phyloP scores from a whole-genome alignment of 2,329 filamentous ascomycete species.

The Berkeleyomyces basicola region DNA sequence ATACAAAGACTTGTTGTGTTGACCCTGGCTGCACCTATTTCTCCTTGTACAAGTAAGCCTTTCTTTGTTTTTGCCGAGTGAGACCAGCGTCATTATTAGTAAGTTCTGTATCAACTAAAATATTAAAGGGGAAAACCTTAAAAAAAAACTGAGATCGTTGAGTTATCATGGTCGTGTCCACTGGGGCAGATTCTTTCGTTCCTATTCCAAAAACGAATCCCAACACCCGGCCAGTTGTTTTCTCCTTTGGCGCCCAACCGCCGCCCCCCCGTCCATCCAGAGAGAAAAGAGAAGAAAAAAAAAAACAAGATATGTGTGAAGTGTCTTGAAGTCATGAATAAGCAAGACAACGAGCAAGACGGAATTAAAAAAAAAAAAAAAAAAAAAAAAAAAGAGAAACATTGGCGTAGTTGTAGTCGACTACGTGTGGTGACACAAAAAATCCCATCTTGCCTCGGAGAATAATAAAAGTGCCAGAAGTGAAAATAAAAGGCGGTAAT shows the following conservation, averaged over 20 bases:
- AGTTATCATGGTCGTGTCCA: neutral
- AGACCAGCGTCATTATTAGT: neutral
- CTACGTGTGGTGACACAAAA: neutral
- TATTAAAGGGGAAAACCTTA: neutral
- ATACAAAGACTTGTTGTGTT: too few relatives aligned
- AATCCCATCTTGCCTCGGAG: neutral
- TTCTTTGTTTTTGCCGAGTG: neutral
- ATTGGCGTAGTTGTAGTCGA: neutral
- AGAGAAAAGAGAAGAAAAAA: neutral
- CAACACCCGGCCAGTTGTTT: neutral
- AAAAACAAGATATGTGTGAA: neutral
- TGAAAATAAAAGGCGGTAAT: too few relatives aligned
- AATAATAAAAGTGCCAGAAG: neutral
- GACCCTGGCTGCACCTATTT: too few relatives aligned
- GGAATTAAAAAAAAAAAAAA: neutral
- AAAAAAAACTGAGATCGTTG: conserved; percentile 1
- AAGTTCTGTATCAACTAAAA: neutral
- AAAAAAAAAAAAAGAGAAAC: neutral
- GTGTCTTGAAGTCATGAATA: too few relatives aligned
- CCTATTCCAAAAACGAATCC: neutral
- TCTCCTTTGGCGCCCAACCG: neutral
- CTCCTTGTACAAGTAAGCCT: too few relatives aligned
- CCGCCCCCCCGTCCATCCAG: neutral
- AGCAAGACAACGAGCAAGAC: too few relatives aligned
- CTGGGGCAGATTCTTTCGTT: neutral